Conservation (phyloP, 495 filamentous ascomycete species). For the Neurospora sp. region DNA sequence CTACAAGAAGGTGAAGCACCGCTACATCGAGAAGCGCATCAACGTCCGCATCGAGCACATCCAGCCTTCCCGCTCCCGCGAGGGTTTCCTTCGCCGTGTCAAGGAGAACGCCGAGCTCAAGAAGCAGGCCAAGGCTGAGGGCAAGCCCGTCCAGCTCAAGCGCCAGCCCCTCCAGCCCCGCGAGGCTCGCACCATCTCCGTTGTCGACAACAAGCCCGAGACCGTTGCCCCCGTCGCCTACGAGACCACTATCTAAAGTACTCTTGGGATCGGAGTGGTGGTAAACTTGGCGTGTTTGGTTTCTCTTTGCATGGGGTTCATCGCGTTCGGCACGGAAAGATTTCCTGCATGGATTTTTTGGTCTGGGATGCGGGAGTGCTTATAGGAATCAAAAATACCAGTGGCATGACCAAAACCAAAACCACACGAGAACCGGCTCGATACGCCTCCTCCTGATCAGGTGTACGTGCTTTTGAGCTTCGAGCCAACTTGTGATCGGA, state of each 20-base stretch:
- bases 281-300: conserved; percentile 23
- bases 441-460: neutral
- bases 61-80: conserved; percentile 80
- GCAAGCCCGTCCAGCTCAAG: conserved; percentile 80
- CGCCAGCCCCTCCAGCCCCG: conserved; percentile 73
- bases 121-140: conserved; percentile 83
- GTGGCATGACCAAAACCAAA: conserved; percentile 16
- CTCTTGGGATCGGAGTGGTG: conserved; percentile 12
- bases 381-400: conserved; percentile 32
- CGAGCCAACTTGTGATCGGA: neutral
- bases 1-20: conserved; percentile 96
- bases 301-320: conserved; percentile 29
- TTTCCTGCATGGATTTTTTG: conserved; percentile 23
- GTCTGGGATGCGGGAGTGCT: conserved; percentile 29
- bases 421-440: conserved; percentile 5
- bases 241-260: conserved; percentile 90
- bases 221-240: conserved; percentile 85
- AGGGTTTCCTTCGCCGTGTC: conserved; percentile 91
- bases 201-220: conserved; percentile 73
- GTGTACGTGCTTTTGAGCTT: neutral
- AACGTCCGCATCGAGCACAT: conserved; percentile 98
- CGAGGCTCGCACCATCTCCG: conserved; percentile 63
- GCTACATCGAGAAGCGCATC: conserved; percentile 98
- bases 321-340: conserved; percentile 29
- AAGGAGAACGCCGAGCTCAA: conserved; percentile 90